Evolutionary conservation across 1,284 basidiomycete genomes (phyloP).

Genomic region (Mycena citricolor): DNA sequence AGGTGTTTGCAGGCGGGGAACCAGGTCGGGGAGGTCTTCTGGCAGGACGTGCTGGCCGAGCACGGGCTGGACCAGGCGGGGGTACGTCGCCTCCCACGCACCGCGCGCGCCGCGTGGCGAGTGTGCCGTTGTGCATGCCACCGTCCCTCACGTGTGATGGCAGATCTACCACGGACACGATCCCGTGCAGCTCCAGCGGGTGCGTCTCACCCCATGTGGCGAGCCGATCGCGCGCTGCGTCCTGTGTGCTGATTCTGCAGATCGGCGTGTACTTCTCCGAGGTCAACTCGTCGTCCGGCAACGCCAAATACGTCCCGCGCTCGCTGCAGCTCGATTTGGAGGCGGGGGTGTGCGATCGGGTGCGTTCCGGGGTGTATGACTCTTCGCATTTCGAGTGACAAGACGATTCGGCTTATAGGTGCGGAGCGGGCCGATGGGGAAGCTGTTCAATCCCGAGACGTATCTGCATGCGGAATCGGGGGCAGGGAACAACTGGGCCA

Average conservation of each 20-base stretch:
- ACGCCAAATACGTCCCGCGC: slow-evolving; percentile 86
- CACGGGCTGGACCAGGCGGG: slow-evolving; percentile 74
- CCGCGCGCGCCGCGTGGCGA: slow-evolving; percentile 12
- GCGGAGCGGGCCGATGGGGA: slow-evolving; percentile 66
- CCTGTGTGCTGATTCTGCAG: slow-evolving; percentile 35
- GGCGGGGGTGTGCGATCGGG: slow-evolving; percentile 83
- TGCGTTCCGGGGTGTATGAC: too few relatives aligned
- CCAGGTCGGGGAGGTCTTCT: slow-evolving; percentile 79
- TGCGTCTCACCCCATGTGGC: slow-evolving; percentile 24
- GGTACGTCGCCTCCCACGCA: slow-evolving; percentile 40
- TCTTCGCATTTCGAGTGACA: neutral
- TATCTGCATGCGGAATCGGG: slow-evolving; percentile 74
- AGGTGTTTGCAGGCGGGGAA: slow-evolving; percentile 63
- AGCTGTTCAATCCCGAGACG: slow-evolving; percentile 87
- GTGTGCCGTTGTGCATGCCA: too few relatives aligned
- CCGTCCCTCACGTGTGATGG: slow-evolving; percentile 10
- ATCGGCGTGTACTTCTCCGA: slow-evolving; percentile 75
- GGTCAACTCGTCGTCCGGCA: slow-evolving; percentile 43
- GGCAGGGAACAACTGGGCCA: slow-evolving; percentile 94
- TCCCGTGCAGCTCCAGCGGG: slow-evolving; percentile 43
- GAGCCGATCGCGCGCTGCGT: neutral
- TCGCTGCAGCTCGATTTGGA: slow-evolving; percentile 92
- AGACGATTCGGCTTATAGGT: slow-evolving; percentile 42
- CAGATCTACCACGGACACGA: slow-evolving; percentile 45
- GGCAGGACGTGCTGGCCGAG: slow-evolving; percentile 77